A percentile compares a stretch with the other conserved stretches of the same genome.
These are phyloP conservation scores for Meyerozyma carpophila DNA, from an alignment of 1,139 yeast species.

Conservation along the genomic window DNA sequence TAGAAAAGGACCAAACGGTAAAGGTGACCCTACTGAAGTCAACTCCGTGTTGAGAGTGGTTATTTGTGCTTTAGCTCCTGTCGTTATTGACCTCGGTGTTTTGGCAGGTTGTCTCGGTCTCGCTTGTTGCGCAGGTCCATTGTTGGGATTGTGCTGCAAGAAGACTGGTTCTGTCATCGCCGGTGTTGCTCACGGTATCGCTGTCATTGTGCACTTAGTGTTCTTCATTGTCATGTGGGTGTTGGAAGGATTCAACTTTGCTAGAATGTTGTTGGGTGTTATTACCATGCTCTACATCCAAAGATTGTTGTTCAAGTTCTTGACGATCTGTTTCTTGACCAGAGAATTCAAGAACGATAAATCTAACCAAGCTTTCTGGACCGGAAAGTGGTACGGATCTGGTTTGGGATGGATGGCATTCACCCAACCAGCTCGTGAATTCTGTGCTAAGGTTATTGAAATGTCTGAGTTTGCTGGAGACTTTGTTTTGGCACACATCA, in stretches of 20 bases:
- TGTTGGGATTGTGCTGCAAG: conserved; percentile 93
- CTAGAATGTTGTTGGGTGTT: conserved; percentile 83
- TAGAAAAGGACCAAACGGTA: conserved; percentile 30
- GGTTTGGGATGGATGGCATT: conserved; percentile 95
- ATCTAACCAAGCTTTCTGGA: conserved; percentile 98
- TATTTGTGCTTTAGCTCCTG: conserved; percentile 88
- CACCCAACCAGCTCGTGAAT: conserved; percentile 96
- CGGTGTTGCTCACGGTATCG: conserved; percentile 92
- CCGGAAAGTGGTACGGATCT: conserved; percentile 97
- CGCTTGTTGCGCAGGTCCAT: conserved; percentile 97
- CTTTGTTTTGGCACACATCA: conserved; percentile 83
- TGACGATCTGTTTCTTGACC: conserved; percentile 76
- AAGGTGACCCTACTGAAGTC: conserved; percentile 41
- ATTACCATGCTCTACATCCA: conserved; percentile 82
- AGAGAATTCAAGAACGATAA: conserved; percentile 98
- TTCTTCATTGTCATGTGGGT: conserved; percentile 98
- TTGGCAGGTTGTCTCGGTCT: conserved; percentile 66
- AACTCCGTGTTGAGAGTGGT: conserved; percentile 83
- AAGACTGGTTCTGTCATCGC: conserved; percentile 97
- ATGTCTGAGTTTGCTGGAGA: conserved; percentile 96
- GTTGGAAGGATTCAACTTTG: conserved; percentile 84
- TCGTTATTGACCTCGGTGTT: conserved; percentile 84
- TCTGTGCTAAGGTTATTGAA: conserved; percentile 89
- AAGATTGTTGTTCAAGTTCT: conserved; percentile 79
- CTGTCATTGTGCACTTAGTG: conserved; percentile 77